Evolutionary conservation across 306 rosid genomes (phyloP), one percentile per base, ranked within the genome.

Genomic region (Crataegus laevigata): DNA sequence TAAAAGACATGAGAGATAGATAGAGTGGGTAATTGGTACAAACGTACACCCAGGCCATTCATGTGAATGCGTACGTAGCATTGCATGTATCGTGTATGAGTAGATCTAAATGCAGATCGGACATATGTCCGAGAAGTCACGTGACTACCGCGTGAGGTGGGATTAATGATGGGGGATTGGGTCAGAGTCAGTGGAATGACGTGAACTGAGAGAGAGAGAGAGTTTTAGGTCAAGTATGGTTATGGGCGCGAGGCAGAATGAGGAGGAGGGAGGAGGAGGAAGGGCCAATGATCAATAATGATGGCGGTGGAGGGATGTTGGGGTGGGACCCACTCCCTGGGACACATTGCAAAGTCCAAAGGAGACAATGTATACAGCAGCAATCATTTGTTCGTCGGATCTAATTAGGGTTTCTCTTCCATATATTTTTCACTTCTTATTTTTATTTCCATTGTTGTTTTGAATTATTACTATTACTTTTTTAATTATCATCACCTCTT

Each of bases 381-480:
- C 93, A 86, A 88, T 89, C 93, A 89, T 89, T 89, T 89, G 88
- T 85, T 83, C 87, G 76, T 79, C 57, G 83, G 87, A 79, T 82
- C 83, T 88, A 71, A 68, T 76, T 52, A 34, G 42, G 28, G n/a
- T 65, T 45, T 19, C 62, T 36, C 32, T 61, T 29, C 12, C 3
- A 1, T 21, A 25, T 26, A 28, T 26, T 42, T 11, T 34, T 21
- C 14, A 32, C 36, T 34, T 65, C 5, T 8, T 0, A 18, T 12
- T 29, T 38, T 50, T 22, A 52, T 51, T 13, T 57, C 4, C 22
- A 22, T n/a, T 52, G 28, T 14, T 14, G 42, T 55, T 60, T 58
- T 45, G 30, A n/a, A 15, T 42, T 18, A 30, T 28, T 15, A 6
- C 28, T 60, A 3, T 29, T 30, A 28, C 25, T 71, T 70, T 71